These are phyloP conservation scores for Hygrophila difformis DNA, from an alignment of 257 asterid genomes.

Conservation along the genomic window DNA sequence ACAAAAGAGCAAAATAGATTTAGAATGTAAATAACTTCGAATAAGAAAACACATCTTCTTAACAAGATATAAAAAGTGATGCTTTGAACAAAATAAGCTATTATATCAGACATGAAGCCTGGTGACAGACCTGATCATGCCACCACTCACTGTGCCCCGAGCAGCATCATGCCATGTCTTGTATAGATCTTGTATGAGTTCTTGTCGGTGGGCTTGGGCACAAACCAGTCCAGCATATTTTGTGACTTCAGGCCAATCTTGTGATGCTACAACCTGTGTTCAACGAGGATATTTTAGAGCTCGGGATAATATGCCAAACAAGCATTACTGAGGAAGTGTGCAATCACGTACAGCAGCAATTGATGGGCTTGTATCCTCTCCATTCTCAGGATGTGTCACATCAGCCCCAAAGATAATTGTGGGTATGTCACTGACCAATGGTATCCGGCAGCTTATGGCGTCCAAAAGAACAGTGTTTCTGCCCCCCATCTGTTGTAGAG, in stretches of 20 bases:
- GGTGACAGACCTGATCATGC: conserved; percentile 75
- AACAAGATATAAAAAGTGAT: background rate
- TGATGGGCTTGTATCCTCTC: conserved; percentile 96
- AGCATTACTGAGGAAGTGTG: conserved; percentile 10
- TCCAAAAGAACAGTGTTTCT: conserved; percentile 76
- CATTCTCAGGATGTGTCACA: conserved; percentile 98
- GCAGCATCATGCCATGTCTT: conserved; percentile 96
- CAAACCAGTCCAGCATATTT: conserved; percentile 96
- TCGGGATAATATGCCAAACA: background rate
- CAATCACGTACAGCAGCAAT: conserved; percentile 94
- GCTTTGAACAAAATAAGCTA: background rate
- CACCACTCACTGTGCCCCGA: conserved; percentile 94
- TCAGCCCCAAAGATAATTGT: conserved; percentile 98
- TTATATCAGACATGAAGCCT: background rate
- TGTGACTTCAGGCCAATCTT: conserved; percentile 99
- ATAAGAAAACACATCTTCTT: background rate
- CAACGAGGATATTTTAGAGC: conserved; percentile 8
- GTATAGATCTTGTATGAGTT: conserved; percentile 87
- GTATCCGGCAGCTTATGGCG: conserved; percentile 71
- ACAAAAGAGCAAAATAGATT: conserved; percentile 8
- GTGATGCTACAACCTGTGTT: conserved; percentile 96
- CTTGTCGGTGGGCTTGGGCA: conserved; percentile 99
- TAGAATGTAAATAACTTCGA: no score
- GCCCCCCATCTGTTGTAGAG: conserved; percentile 82
- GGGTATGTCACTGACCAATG: conserved; percentile 58